Conservation (phyloP, 768 basidiomycete genomes). For the Naganishia onofrii region DNA sequence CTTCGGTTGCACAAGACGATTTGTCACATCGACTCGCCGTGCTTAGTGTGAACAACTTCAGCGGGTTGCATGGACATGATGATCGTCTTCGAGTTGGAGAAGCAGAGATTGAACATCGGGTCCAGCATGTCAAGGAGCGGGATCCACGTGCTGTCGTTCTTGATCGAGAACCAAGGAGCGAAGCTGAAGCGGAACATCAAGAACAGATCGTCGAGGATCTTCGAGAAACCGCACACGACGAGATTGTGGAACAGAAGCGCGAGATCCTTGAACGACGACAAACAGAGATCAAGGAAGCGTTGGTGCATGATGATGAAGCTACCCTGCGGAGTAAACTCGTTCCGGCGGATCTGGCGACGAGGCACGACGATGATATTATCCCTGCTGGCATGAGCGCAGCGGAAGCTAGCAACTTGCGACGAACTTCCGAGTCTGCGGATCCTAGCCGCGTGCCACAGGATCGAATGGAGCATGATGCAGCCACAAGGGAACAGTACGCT, state of each 20-base stretch:
- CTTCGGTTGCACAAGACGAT: slow-evolving; percentile 19
- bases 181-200: slow-evolving; percentile 6
- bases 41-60: slow-evolving; percentile 30
- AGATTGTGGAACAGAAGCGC: slow-evolving; percentile 11
- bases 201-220: not conserved
- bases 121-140: slow-evolving; percentile 1
- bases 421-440: not conserved
- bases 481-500: not conserved
- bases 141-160: slow-evolving; percentile 8
- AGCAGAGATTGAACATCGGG: slow-evolving; percentile 6
- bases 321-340: slow-evolving; percentile 17
- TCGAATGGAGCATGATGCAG: not conserved
- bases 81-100: slow-evolving; percentile 10
- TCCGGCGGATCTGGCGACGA: slow-evolving; percentile 16
- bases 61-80: slow-evolving; percentile 19
- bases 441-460: not conserved
- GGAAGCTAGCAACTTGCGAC: not conserved
- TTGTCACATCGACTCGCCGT: slow-evolving; percentile 30
- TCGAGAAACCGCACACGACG: slow-evolving; percentile 3
- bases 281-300: slow-evolving; percentile 24
- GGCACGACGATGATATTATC: slow-evolving; percentile 20
- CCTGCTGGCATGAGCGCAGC: slow-evolving; percentile 15
- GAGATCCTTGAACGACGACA: slow-evolving; percentile 12
- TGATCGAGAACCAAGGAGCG: not conserved
- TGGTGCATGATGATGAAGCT: slow-evolving; percentile 21